Evolutionary conservation across 2,329 filamentous ascomycete species (phyloP).

Genomic region (Nothophaeocryptopus gaeumannii): DNA sequence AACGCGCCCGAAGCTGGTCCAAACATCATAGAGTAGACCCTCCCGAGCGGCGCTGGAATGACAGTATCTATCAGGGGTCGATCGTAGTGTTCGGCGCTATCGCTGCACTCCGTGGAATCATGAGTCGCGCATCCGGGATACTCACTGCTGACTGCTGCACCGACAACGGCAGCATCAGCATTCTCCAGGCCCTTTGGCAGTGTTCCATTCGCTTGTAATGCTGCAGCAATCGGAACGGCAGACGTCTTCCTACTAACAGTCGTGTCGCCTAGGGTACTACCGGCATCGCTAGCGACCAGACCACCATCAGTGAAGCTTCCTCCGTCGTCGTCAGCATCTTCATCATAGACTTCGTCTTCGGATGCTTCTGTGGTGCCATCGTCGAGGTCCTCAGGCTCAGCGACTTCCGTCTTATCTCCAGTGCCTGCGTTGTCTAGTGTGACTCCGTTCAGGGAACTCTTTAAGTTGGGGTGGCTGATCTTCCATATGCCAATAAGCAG

Average conservation of each 20-base stretch:
- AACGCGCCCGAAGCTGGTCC: conserved; percentile 75
- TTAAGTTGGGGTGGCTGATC: conserved; percentile 85
- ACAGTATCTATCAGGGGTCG: conserved; percentile 80
- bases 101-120: conserved; percentile 79
- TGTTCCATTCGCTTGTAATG: conserved; percentile 39
- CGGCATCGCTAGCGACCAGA: conserved; percentile 48
- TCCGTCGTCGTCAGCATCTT: conserved; percentile 67
- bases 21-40: conserved; percentile 85
- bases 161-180: conserved; percentile 40
- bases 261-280: conserved; percentile 49
- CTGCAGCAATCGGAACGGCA: conserved; percentile 42
- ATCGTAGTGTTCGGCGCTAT: conserved; percentile 76
- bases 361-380: conserved; percentile 59
- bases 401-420: conserved; percentile 88
- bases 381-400: conserved; percentile 57
- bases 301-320: conserved; percentile 62
- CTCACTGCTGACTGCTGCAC: conserved; percentile 53
- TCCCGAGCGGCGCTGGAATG: conserved; percentile 82
- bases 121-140: conserved; percentile 85
- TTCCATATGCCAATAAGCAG: conserved; percentile 98
- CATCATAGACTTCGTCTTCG: conserved; percentile 74
- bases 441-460: conserved; percentile 87
- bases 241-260: conserved; percentile 70
- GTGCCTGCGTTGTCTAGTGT: conserved; percentile 71
- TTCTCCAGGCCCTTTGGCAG: conserved; percentile 30